phyloP scores from a whole-genome alignment of 345 rosid genomes.

The Sapria himalayana region DNA sequence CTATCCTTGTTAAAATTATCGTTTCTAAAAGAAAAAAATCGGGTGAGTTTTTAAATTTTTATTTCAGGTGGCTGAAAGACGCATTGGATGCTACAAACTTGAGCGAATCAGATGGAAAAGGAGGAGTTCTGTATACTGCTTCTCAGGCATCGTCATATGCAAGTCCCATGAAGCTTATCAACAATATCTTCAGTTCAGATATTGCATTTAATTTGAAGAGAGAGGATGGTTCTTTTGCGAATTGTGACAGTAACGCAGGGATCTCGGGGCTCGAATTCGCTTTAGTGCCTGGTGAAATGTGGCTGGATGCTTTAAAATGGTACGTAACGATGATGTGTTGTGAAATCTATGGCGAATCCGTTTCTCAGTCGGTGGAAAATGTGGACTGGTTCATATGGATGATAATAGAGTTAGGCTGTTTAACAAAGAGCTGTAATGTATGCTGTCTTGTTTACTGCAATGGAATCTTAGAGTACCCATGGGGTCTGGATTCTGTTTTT shows the following conservation, averaged over 20 bases:
- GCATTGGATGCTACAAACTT: slow-evolving; percentile 28
- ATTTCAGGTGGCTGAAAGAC: slow-evolving; percentile 87
- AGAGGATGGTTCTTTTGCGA: slow-evolving; percentile 34
- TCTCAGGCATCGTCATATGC: slow-evolving; percentile 39
- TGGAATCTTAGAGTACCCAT: too few relatives aligned
- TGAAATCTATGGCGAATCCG: too few relatives aligned
- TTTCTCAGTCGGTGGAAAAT: neutral
- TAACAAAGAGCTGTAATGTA: too few relatives aligned
- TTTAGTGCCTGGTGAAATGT: slow-evolving; percentile 82
- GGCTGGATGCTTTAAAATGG: slow-evolving; percentile 91
- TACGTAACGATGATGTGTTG: slow-evolving; percentile 13
- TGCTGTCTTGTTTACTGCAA: too few relatives aligned
- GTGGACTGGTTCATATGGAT: slow-evolving; percentile 1
- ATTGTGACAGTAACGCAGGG: slow-evolving; percentile 49
- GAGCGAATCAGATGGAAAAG: slow-evolving; percentile 27
- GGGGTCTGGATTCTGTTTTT: too few relatives aligned
- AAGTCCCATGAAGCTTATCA: slow-evolving; percentile 86
- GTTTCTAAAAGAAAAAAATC: neutral
- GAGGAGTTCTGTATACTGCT: slow-evolving; percentile 51
- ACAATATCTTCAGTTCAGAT: slow-evolving; percentile 70
- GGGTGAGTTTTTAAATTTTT: slow-evolving; percentile 7
- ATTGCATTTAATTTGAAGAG: slow-evolving; percentile 53
- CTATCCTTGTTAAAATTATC: too few relatives aligned
- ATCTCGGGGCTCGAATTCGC: slow-evolving; percentile 84
- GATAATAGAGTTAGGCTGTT: neutral